Percentiles rank a stretch among this genome's conserved stretches.
phyloP scores from a whole-genome alignment of 352 stramenopile genomes.

The Blastocystis sp. region DNA sequence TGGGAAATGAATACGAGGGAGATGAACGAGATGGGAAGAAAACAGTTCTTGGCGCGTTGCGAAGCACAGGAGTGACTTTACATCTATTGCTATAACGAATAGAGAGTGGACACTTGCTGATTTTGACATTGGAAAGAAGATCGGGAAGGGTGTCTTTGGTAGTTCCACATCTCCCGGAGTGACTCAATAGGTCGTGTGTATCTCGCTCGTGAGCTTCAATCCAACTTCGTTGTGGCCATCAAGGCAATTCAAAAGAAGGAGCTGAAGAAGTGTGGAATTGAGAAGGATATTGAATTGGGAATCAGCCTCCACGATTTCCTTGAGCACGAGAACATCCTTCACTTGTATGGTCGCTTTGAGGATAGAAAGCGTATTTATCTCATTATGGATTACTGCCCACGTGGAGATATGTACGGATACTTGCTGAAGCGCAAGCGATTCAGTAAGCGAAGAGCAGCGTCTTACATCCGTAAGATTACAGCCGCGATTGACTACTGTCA shows the following conservation, averaged over 20 bases:
- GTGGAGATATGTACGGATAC: slow-evolving; percentile 97
- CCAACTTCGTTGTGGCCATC: slow-evolving; percentile 97
- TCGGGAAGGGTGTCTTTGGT: slow-evolving; percentile 97
- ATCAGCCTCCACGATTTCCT: slow-evolving; percentile 99
- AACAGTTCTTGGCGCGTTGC: too few species aligned
- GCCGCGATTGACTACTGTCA: slow-evolving; percentile 95
- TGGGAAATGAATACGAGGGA: too few species aligned
- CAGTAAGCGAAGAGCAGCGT: slow-evolving; percentile 87
- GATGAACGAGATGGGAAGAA: too few species aligned
- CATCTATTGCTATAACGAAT: background rate
- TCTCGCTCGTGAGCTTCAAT: slow-evolving; percentile 93
- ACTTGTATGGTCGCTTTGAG: slow-evolving; percentile 97
- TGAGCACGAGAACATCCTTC: slow-evolving; percentile 93
- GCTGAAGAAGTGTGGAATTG: slow-evolving; percentile 93
- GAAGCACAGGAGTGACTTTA: too few species aligned
- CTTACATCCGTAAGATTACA: slow-evolving; percentile 92
- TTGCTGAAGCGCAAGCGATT: slow-evolving; percentile 89
- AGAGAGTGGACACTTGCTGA: slow-evolving; percentile 79
- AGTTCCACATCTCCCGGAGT: slow-evolving; percentile 66
- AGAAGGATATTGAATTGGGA: slow-evolving; percentile 96
- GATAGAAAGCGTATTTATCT: slow-evolving; percentile 97
- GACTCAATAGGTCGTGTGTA: slow-evolving; percentile 85
- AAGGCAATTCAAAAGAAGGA: slow-evolving; percentile 98
- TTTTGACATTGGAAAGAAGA: slow-evolving; percentile 98
- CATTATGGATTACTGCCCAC: slow-evolving; percentile 97